phyloP scores from a whole-genome alignment of 345 rosid species.

The Nephelium lappaceum region DNA sequence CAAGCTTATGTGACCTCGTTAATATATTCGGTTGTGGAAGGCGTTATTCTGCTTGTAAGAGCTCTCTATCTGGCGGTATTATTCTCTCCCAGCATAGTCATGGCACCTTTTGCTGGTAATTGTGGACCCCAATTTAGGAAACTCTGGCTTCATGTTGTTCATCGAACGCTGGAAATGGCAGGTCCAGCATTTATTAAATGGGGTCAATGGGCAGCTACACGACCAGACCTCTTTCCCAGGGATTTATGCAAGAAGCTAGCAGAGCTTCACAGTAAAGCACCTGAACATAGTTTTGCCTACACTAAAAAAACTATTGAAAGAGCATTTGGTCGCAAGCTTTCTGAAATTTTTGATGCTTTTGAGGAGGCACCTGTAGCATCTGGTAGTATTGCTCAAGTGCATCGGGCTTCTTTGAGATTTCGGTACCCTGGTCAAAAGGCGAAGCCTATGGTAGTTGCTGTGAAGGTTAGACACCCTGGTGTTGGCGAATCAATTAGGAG shows the following conservation, averaged over 20 bases:
- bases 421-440: conserved; percentile 73
- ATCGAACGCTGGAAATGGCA: conserved; percentile 71
- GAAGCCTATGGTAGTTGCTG: conserved; percentile 83
- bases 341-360: conserved; percentile 83
- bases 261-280: conserved; percentile 90
- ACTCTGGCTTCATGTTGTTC: conserved; percentile 70
- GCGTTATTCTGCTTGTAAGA: conserved; percentile 63
- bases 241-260: conserved; percentile 89
- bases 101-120: conserved; percentile 71
- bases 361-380: conserved; percentile 96
- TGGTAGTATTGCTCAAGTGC: conserved; percentile 99
- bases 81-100: conserved; percentile 73
- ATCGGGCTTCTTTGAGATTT: conserved; percentile 79
- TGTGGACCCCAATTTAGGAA: conserved; percentile 67
- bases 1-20: conserved; percentile 56
- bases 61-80: conserved; percentile 67
- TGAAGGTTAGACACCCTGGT: conserved; percentile 97
- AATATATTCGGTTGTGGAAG: conserved; percentile 50
- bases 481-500: conserved; percentile 90
- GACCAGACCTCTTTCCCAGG: conserved; percentile 91
- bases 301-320: conserved; percentile 76
- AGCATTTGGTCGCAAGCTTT: conserved; percentile 88
- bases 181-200: conserved; percentile 99
- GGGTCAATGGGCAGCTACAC: conserved; percentile 99
- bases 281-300: conserved; percentile 87